Base-by-base conservation (phyloP, 352 stramenopile genomes). In the Phytophthora parvispora region DNA sequence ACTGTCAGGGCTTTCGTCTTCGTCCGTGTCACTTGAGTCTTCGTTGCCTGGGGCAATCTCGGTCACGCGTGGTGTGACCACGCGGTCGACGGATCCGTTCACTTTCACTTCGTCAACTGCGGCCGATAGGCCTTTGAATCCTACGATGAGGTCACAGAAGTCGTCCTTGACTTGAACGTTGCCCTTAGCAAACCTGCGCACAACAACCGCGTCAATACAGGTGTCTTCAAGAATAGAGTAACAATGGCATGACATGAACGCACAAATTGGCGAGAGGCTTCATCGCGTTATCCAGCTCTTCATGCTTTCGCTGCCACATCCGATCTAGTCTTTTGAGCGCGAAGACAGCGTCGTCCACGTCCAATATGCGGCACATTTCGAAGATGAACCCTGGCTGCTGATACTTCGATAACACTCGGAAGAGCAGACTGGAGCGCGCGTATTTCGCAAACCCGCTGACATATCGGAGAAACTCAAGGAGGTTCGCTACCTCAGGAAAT, bases 101-200 rank as follows among this genome's bases (percentile, higher is more conserved):
- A 20, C 32, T 24, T 66, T 49, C 2, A 63, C 25, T 24, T 70
- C 50, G 18, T 57, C 22, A 10, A 67, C 10, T 7, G 57, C 67
- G 4, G 59, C 47, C 31, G 53, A 60, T 24, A 64, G 45, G n/a
- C 81, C 79, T 57, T 48, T 57, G 61, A 83, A 91, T 1, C 83
- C 81, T 2, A 90, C 58, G n/a, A 93, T 71, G 16, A 90, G 64
- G 67, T 93, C 83, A 55, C 84, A 93, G 43, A 93, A 91, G 9
- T 81, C 77, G 50, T 88, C 81, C 18, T 86, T 83, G 42, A 67
- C 60, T 50, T 60, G 51, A 16, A 47, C 63, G 18, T 18, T 74
- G 10, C 51, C 62, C 34, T 15, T 31, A 25, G 31, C 20, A 57
- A 66, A 54, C 42, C 58, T 70, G 31, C 2, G 6, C 24, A 56